Conservation (phyloP, 768 basidiomycete species). For the Leccinum fibrillosum region DNA sequence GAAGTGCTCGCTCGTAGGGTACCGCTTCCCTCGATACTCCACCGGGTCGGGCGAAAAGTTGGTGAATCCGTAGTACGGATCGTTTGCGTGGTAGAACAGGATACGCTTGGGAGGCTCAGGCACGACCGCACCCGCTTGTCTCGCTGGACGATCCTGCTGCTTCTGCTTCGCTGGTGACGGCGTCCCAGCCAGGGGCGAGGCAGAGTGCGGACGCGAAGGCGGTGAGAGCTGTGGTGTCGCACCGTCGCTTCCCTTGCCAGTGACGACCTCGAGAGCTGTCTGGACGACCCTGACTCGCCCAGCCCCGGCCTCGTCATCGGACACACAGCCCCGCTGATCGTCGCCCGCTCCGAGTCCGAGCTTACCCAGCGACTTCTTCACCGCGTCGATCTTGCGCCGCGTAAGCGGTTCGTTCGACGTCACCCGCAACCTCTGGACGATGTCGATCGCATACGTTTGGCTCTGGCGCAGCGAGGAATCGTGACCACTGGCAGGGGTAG, state of each 20-base stretch:
- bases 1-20: constrained; percentile 47
- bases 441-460: constrained; percentile 27
- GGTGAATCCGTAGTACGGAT: constrained; percentile 39
- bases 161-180: constrained; percentile 6
- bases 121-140: not conserved
- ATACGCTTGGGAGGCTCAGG: constrained; percentile 24
- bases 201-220: constrained; percentile 20
- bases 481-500: not conserved
- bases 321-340: constrained; percentile 24
- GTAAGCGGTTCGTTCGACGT: constrained; percentile 27
- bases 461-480: constrained; percentile 2
- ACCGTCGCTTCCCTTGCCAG: constrained; percentile 3
- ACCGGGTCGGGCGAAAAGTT: constrained; percentile 44
- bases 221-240: constrained; percentile 2
- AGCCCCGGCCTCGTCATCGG: constrained; percentile 24
- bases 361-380: constrained; percentile 28
- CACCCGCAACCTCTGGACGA: constrained; percentile 30
- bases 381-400: constrained; percentile 24
- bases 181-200: constrained; percentile 13
- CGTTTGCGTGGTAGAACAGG: constrained; percentile 31
- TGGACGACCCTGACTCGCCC: constrained; percentile 26
- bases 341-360: constrained; percentile 23
- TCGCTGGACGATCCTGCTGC: not conserved
- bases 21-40: constrained; percentile 35
- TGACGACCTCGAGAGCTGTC: constrained; percentile 23